Conservation (phyloP, 2,329 filamentous ascomycete genomes). For the Stylonectria norvegica region DNA sequence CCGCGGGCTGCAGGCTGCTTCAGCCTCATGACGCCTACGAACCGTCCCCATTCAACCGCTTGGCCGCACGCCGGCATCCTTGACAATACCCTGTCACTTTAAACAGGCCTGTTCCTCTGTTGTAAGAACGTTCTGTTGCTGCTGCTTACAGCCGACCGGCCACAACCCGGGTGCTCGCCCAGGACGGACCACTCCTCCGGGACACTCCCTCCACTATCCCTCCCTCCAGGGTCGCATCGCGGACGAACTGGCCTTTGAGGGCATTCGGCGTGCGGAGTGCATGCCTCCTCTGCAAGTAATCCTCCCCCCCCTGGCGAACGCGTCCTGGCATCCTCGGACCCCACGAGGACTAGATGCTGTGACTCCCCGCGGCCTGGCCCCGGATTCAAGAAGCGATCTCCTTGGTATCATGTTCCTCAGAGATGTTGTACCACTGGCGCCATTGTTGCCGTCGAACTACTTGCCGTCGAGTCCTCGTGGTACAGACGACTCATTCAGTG, state of each 20-base stretch:
- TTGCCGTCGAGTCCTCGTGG: too few relatives aligned
- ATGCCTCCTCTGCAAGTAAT: constrained; percentile 26
- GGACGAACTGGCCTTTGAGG: constrained; percentile 15
- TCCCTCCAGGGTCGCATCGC: constrained; percentile 20
- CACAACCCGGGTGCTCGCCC: constrained; percentile 7
- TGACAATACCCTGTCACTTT: neutral
- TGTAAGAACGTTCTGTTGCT: constrained; percentile 1
- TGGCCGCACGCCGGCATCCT: constrained; percentile 4
- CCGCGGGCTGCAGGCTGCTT: constrained; percentile 23
- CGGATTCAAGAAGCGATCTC: neutral
- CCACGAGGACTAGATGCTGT: neutral
- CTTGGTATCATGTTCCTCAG: neutral
- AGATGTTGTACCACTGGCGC: neutral
- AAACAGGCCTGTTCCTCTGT: neutral
- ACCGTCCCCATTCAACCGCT: neutral
- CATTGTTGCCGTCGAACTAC: too few relatives aligned
- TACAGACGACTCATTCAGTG: too few relatives aligned
- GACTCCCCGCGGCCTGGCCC: neutral
- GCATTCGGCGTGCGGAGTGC: constrained; percentile 16
- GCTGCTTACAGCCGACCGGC: too few relatives aligned
- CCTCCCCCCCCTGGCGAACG: constrained; percentile 9
- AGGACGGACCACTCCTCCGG: constrained; percentile 14
- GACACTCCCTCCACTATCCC: constrained; percentile 14
- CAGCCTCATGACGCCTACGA: constrained; percentile 23
- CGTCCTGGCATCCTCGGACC: constrained; percentile 1